phyloP scores from a whole-genome alignment of 1,284 basidiomycete species.

The Golubevia pallescens region DNA sequence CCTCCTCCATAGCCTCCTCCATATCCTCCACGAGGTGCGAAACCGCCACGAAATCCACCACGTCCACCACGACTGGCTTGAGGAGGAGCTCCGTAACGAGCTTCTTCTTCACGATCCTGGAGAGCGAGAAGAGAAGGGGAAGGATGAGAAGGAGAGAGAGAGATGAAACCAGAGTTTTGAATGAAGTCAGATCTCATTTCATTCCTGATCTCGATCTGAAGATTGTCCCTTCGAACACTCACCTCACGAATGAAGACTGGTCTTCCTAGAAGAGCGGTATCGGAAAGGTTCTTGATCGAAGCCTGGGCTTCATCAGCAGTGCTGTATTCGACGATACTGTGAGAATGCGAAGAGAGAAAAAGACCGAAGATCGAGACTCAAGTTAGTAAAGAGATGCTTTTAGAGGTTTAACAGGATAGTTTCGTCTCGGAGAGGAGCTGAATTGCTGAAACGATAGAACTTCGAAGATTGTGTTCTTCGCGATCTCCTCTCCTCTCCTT shows the following conservation, averaged over 20 bases:
- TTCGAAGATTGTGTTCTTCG: too few relatives aligned
- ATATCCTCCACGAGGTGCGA: constrained; percentile 37
- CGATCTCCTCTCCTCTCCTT: too few relatives aligned
- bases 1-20: constrained; percentile 16
- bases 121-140: constrained; percentile 9
- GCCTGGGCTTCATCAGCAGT: constrained; percentile 40
- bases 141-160: constrained; percentile 3
- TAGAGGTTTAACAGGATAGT: neutral
- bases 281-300: constrained; percentile 64
- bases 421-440: too few relatives aligned
- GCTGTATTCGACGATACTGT: constrained; percentile 52
- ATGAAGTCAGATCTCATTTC: too few relatives aligned
- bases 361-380: too few relatives aligned
- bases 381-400: neutral
- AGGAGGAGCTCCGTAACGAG: constrained; percentile 89
- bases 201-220: too few relatives aligned
- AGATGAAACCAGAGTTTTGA: too few relatives aligned
- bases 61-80: constrained; percentile 69
- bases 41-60: constrained; percentile 72
- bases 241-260: constrained; percentile 97
- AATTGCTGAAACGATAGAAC: too few relatives aligned
- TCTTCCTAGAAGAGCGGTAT: constrained; percentile 84
- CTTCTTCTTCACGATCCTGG: constrained; percentile 93
- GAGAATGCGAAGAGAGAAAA: neutral
- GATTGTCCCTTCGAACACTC: too few relatives aligned